These are phyloP conservation scores for Lachnellula willkommii DNA, from an alignment of 2,329 filamentous ascomycete genomes.

Conservation along the genomic window DNA sequence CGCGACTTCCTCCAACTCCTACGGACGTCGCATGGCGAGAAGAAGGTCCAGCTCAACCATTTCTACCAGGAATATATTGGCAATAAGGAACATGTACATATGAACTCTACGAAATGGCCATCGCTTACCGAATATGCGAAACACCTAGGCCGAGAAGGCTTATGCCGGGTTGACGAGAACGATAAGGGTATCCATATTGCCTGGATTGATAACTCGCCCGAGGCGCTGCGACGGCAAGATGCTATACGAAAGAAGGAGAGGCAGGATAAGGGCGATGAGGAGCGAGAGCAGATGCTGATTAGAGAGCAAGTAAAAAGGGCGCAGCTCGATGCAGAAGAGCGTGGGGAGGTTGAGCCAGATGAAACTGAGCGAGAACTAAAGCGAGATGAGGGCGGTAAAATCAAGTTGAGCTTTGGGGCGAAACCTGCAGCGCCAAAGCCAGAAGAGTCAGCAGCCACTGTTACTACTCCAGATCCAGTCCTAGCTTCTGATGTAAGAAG, in stretches of 20 bases:
- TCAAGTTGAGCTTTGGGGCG: slow-evolving; percentile 62
- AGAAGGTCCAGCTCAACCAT: slow-evolving; percentile 79
- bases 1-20: slow-evolving; percentile 73
- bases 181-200: slow-evolving; percentile 79
- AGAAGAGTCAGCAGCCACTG: slow-evolving; percentile 6
- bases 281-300: slow-evolving; percentile 77
- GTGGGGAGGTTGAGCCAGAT: slow-evolving; percentile 39
- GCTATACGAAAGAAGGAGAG: slow-evolving; percentile 77
- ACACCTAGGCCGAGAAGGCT: slow-evolving; percentile 74
- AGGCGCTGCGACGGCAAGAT: slow-evolving; percentile 74
- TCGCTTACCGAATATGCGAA: slow-evolving; percentile 88
- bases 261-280: slow-evolving; percentile 85
- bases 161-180: slow-evolving; percentile 85
- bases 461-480: background rate
- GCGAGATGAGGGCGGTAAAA: slow-evolving; percentile 67
- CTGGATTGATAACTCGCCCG: slow-evolving; percentile 89
- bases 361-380: slow-evolving; percentile 46
- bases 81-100: slow-evolving; percentile 82
- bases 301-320: slow-evolving; percentile 78
- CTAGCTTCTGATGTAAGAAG: background rate
- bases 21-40: slow-evolving; percentile 82
- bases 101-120: slow-evolving; percentile 89
- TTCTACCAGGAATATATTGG: slow-evolving; percentile 95
- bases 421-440: slow-evolving; percentile 24
- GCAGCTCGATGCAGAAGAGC: slow-evolving; percentile 50